Conservation (phyloP, 1,284 basidiomycete genomes). For the Hymenochaete sp. region DNA sequence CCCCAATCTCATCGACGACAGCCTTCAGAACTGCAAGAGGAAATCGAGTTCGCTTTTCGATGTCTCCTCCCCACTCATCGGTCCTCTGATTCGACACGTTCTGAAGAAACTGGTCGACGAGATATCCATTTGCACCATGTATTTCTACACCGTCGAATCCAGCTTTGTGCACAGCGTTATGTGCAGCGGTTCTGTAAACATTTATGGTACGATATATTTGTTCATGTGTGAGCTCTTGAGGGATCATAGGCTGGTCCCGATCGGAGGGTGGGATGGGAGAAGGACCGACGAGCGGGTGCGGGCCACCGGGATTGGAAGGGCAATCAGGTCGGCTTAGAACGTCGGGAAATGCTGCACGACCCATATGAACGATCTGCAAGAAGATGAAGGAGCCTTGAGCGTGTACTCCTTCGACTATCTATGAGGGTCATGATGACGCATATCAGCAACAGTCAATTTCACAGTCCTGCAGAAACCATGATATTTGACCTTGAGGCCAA, state of each 20-base stretch:
- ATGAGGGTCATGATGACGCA: too few relatives aligned
- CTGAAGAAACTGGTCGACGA: constrained; percentile 20
- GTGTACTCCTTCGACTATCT: constrained; percentile 34
- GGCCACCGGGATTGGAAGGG: constrained; percentile 19
- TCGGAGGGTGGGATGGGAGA: constrained; percentile 30
- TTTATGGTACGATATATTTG: constrained; percentile 31
- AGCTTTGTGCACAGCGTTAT: constrained; percentile 25
- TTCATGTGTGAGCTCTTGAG: constrained; percentile 29
- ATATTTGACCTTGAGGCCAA: too few relatives aligned
- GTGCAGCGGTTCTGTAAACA: constrained; percentile 23
- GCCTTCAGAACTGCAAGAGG: constrained; percentile 32
- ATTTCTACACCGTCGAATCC: constrained; percentile 28
- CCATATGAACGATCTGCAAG: constrained; percentile 43
- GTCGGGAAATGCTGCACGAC: constrained; percentile 30
- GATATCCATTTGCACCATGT: constrained; percentile 17
- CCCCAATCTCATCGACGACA: constrained; percentile 14
- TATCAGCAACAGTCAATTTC: too few relatives aligned
- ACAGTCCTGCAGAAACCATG: too few relatives aligned
- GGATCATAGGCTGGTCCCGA: constrained; percentile 16
- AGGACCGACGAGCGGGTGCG: constrained; percentile 30
- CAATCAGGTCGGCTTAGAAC: constrained; percentile 27
- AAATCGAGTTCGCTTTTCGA: constrained; percentile 40
- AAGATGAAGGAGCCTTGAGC: constrained; percentile 34
- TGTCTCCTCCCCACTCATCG: constrained; percentile 40
- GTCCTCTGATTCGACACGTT: constrained; percentile 31